A percentile compares a stretch with the other conserved stretches of the same genome.
Evolutionary conservation across 495 filamentous ascomycete genomes (phyloP).

Genomic region (Tuber umbilicatum): DNA sequence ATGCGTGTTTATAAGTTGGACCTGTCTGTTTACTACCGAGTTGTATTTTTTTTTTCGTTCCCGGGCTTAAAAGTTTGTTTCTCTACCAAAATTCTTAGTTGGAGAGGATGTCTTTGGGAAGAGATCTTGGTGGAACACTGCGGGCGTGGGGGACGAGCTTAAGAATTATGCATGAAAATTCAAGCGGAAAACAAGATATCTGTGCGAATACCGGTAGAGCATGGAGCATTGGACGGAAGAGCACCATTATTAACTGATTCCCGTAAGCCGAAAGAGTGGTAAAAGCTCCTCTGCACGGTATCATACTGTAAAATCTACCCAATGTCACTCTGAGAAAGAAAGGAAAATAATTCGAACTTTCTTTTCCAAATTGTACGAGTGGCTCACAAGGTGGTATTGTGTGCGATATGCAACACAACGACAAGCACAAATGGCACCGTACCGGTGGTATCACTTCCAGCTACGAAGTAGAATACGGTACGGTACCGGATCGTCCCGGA

Average conservation of each 20-base stretch:
- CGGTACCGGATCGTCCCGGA: too few species aligned
- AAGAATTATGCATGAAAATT: not conserved
- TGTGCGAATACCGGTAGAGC: not conserved
- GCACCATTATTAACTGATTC: not conserved
- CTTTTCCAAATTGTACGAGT: not conserved
- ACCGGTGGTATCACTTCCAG: too few species aligned
- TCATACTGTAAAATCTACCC: not conserved
- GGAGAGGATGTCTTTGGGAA: not conserved
- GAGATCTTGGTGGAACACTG: not conserved
- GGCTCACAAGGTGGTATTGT: not conserved
- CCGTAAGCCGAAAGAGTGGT: not conserved
- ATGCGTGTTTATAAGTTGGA: not conserved
- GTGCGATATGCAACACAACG: too few species aligned
- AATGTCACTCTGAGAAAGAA: not conserved
- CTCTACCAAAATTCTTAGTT: not conserved
- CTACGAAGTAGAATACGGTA: too few species aligned
- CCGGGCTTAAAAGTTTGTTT: not conserved
- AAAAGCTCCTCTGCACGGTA: not conserved
- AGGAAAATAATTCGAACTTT: not conserved
- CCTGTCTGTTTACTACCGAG: not conserved
- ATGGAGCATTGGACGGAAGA: not conserved
- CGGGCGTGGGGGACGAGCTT: not conserved
- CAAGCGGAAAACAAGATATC: not conserved
- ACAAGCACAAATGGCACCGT: too few species aligned
- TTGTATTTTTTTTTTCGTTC: not conserved